These are phyloP conservation scores for Gnomoniopsis sp. DNA, from an alignment of 2,329 filamentous ascomycete genomes.

Conservation along the genomic window DNA sequence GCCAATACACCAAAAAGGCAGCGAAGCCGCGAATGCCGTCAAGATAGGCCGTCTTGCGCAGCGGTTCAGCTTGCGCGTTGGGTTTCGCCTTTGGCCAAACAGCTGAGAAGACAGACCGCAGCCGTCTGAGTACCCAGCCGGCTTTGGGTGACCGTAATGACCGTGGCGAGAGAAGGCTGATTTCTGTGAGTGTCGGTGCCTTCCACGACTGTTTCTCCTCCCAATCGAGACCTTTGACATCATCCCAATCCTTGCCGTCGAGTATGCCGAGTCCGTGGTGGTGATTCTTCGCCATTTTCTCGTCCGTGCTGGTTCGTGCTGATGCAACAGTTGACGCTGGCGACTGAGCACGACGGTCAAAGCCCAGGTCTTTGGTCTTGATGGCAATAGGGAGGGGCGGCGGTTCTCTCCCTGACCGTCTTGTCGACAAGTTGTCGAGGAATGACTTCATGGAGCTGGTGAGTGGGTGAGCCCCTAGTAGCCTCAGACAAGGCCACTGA, in stretches of 20 bases:
- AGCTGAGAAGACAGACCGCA: conserved; percentile 14
- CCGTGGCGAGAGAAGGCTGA: conserved; percentile 23
- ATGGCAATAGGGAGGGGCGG: conserved; percentile 16
- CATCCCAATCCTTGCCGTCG: conserved; percentile 32
- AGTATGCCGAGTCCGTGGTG: conserved; percentile 26
- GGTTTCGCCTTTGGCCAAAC: conserved; percentile 14
- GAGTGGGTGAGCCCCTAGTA: not conserved
- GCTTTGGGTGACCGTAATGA: conserved; percentile 10
- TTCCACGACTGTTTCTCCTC: conserved; percentile 23
- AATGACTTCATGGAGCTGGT: conserved; percentile 17
- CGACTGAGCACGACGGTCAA: conserved; percentile 10
- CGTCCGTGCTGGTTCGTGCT: conserved; percentile 5
- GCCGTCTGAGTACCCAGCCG: conserved; percentile 9
- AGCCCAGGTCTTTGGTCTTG: conserved; percentile 11
- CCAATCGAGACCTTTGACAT: conserved; percentile 24
- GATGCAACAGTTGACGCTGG: conserved; percentile 3
- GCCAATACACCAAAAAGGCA: conserved; percentile 62
- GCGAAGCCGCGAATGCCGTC: conserved; percentile 67
- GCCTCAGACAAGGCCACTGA: not conserved
- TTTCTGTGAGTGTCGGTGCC: conserved; percentile 16
- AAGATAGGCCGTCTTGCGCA: conserved; percentile 55
- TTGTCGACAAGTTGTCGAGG: conserved; percentile 14
- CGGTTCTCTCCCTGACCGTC: conserved; percentile 14
- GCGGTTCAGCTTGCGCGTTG: conserved; percentile 19
- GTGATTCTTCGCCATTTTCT: conserved; percentile 29